phyloP scores from a whole-genome alignment of 495 filamentous ascomycete genomes.

The Usnea hakonensis region DNA sequence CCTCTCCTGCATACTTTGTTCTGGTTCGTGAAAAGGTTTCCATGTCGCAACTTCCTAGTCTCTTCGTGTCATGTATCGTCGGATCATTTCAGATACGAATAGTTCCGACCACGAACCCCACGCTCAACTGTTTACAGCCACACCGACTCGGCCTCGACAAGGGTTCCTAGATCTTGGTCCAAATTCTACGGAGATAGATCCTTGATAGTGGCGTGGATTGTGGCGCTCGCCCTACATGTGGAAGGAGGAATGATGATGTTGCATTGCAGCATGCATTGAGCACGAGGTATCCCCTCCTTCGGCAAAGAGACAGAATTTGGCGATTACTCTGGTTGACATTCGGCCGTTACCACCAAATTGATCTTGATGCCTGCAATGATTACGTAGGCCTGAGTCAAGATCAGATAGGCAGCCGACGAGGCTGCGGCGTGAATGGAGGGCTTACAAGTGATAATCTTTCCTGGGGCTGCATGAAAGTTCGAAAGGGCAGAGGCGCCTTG shows the following conservation, averaged over 20 bases:
- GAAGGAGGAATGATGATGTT: conserved; percentile 20
- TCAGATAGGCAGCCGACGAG: conserved; percentile 4
- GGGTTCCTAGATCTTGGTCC: neutral
- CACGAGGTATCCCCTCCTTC: conserved; percentile 9
- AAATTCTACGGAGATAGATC: neutral
- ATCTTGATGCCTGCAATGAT: conserved; percentile 5
- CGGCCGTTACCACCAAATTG: conserved; percentile 2
- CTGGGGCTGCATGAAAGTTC: conserved; percentile 4
- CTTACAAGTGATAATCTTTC: conserved; percentile 10
- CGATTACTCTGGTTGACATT: neutral
- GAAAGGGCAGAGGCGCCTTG: neutral
- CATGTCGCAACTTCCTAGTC: neutral
- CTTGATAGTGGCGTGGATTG: neutral
- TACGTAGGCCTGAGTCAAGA: conserved; percentile 1
- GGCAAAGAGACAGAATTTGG: conserved; percentile 2
- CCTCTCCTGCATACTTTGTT: neutral
- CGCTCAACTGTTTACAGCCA: conserved; percentile 1
- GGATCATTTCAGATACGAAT: neutral
- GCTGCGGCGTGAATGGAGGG: conserved; percentile 13
- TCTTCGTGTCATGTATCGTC: neutral
- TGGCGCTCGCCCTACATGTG: neutral
- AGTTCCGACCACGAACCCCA: neutral
- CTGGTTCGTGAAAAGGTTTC: neutral
- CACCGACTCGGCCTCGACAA: neutral
- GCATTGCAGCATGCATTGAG: conserved; percentile 24